Evolutionary conservation across 1,284 basidiomycete species (phyloP), one percentile per base, ranked within the genome.

Genomic region (Sutorius eximius): DNA sequence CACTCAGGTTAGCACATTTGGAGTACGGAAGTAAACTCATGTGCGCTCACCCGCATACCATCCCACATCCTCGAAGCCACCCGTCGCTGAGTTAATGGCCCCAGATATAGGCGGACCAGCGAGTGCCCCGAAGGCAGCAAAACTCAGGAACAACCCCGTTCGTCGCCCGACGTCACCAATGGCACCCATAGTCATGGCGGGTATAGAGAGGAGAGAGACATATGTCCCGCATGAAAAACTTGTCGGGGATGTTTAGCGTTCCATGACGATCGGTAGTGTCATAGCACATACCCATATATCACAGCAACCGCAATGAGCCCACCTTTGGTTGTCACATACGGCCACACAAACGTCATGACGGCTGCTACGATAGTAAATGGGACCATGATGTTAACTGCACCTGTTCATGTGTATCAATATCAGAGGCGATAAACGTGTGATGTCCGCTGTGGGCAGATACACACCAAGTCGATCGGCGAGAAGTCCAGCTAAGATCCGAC

Each of bases 141-240:
- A 71, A 9, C 77, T 82, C 67, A 84, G 73, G 40, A 78, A 75
- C 72, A 86, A 79, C 0, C 87, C 85, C 5, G 78, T 70, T 12
- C 84, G 77, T 32, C 81, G 73, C 30, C 86, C 86, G 7, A 86
- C 75, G 59, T 87, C 83, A n/a, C 71, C 71, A 2, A 77, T 73
- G 0, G 77, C 75, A 1, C 88, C 87, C 69, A 90, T 76, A 5
- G 76, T 72, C 56, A 86, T 79, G 38, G 82, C 73, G 1, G 87
- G 86, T 20, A 77, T 74, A 0, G 77, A 64, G 22, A 86, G 61
- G 12, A 86, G 71, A 1, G 81, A 79, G 9, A 82, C 77, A 53
- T 81, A 87, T 0, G 79, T 74, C 3, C 87, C 87, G 5, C 75
- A 80, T 0, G 77, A 66, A 45, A 81, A 74, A 1, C 82, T 85